Evolutionary conservation across 1,284 basidiomycete genomes (phyloP), one percentile per base, ranked within the genome.

Genomic region (Porogramme epimiltina): DNA sequence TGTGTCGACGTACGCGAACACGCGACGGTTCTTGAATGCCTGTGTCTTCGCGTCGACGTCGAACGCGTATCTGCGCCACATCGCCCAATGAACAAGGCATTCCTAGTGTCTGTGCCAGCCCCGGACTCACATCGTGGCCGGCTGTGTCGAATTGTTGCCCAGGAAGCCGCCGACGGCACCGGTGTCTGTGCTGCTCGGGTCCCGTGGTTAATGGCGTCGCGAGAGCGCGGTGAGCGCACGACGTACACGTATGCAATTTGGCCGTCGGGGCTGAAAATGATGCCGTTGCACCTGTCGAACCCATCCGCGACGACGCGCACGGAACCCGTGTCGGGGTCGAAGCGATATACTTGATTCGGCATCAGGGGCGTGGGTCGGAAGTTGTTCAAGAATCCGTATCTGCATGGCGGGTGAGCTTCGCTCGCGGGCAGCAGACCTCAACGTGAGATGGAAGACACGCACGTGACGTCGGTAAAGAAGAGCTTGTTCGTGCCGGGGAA

Each of bases 381-480:
- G 45, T 76, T 69, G 60, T 84, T 80, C 42, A 84, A 45, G 55
- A 71, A 87, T 0, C 86, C 87, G 53, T 87, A 87, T 20, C 85
- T 87, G 59, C 4, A 15, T 8, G 13, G 23, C 24, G n/a, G n/a
- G n/a, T n/a, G 28, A 31, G 28, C 28, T 6, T 31, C 28, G 13
- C 8, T 13, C 6, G 28, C 28, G 28, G 8, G 28, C 8, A 31
- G 13, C 28, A 6, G 8, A 31, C 28, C 13, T 31, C 28, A n/a
- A n/a, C n/a, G n/a, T 31, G 28, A 31, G 28, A 31, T 31, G 13
- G 6, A 13, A 8, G 28, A 31, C n/a, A 74, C 80, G 36, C 60
- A 90, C 82, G 69, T 73, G 6, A 78, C 76, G 64, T 92, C 91
- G 0, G 85, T 88, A 69, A 90, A 89, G 70, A 85, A 90, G 10